These are phyloP conservation scores for Asterella californica DNA, from an alignment of 225 moss, liverwort and hornwort genomes.

Conservation along the genomic window DNA sequence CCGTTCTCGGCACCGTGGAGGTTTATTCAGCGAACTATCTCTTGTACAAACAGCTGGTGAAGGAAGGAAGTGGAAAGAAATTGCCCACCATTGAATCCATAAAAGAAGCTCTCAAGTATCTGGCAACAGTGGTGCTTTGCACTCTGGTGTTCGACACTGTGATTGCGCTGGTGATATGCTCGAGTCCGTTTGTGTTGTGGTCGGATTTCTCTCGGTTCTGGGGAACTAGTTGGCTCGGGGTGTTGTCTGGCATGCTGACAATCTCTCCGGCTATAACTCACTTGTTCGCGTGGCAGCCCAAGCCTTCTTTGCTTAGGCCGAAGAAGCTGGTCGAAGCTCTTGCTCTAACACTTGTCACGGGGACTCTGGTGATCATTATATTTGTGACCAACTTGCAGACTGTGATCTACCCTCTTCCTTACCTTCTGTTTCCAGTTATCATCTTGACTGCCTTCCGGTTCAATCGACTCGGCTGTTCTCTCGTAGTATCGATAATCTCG, in stretches of 20 bases:
- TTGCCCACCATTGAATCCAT: slow-evolving; percentile 40
- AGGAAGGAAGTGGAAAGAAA: slow-evolving; percentile 25
- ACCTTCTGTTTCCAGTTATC: slow-evolving; percentile 70
- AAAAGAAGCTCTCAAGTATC: slow-evolving; percentile 35
- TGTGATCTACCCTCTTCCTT: slow-evolving; percentile 60
- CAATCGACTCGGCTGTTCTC: slow-evolving; percentile 64
- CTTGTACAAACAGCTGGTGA: slow-evolving; percentile 20
- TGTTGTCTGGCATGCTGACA: slow-evolving; percentile 37
- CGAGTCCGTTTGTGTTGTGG: slow-evolving; percentile 47
- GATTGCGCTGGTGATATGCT: slow-evolving; percentile 33
- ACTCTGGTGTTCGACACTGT: slow-evolving; percentile 27
- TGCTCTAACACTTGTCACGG: slow-evolving; percentile 19
- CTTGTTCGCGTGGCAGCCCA: slow-evolving; percentile 34
- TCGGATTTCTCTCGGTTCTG: slow-evolving; percentile 33
- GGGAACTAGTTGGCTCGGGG: slow-evolving; percentile 41
- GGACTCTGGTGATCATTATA: slow-evolving; percentile 39
- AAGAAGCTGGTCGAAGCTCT: slow-evolving; percentile 45
- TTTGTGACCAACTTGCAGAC: slow-evolving; percentile 38
- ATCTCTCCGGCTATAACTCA: slow-evolving; percentile 37
- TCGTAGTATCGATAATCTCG: slow-evolving; percentile 50
- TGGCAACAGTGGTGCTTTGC: slow-evolving; percentile 23
- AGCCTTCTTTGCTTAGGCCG: slow-evolving; percentile 17
- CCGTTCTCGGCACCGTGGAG: slow-evolving; percentile 34
- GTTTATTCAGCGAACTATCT: slow-evolving; percentile 26
- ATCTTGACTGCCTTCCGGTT: slow-evolving; percentile 71